Conservation (phyloP, 495 filamentous ascomycete genomes). For the Penicillium egyptiacum region DNA sequence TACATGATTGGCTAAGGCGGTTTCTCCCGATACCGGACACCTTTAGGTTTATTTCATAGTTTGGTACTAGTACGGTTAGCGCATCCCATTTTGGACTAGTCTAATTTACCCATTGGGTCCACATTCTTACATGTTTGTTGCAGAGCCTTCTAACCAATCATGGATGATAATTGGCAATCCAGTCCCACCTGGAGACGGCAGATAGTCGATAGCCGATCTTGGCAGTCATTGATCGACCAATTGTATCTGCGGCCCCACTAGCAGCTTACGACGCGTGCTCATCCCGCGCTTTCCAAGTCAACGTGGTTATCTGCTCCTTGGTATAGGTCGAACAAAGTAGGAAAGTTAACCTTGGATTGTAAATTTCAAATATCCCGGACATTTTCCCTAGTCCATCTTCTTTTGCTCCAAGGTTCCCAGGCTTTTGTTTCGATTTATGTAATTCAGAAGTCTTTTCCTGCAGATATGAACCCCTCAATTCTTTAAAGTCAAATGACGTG, state of each 20-base stretch:
- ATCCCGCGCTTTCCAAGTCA: slow-evolving; percentile 24
- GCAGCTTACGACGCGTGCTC: slow-evolving; percentile 44
- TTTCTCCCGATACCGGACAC: slow-evolving; percentile 26
- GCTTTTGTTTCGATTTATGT: no score
- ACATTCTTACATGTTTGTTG: slow-evolving; percentile 27
- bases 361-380: slow-evolving; percentile 1
- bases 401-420: background rate
- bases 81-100: background rate
- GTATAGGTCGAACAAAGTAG: background rate
- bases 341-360: slow-evolving; percentile 5
- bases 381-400: background rate
- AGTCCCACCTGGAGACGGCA: slow-evolving; percentile 36
- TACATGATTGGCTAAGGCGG: slow-evolving; percentile 14
- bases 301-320: slow-evolving; percentile 8
- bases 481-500: slow-evolving; percentile 12
- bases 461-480: background rate
- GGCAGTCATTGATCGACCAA: slow-evolving; percentile 41
- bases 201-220: slow-evolving; percentile 52
- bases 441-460: no score
- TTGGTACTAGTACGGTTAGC: background rate
- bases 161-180: slow-evolving; percentile 16
- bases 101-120: slow-evolving; percentile 7
- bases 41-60: slow-evolving; percentile 14
- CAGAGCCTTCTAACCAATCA: slow-evolving; percentile 12
- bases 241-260: slow-evolving; percentile 23